phyloP scores from a whole-genome alignment of 345 rosid genomes.

The Acer negundo region DNA sequence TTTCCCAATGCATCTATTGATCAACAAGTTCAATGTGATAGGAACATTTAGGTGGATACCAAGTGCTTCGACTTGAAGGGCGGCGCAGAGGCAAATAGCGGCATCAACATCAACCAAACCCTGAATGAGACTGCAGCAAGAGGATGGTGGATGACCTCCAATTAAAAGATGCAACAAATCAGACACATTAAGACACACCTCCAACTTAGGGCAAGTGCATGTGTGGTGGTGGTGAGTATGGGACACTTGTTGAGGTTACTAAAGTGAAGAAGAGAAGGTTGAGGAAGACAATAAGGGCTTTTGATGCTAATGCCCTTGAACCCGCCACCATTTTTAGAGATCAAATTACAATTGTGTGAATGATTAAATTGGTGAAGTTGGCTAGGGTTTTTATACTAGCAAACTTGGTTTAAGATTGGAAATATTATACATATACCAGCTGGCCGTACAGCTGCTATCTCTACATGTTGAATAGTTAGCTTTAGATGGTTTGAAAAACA shows the following conservation, averaged over 20 bases:
- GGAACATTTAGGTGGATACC: not conserved
- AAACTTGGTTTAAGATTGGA: too few species aligned
- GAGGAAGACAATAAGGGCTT: not conserved
- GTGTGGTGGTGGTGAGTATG: not conserved
- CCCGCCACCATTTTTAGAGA: not conserved
- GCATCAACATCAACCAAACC: not conserved
- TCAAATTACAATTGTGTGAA: not conserved
- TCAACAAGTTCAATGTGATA: not conserved
- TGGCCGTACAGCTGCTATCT: too few species aligned
- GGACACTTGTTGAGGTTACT: not conserved
- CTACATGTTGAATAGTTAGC: too few species aligned
- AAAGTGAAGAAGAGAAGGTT: not conserved
- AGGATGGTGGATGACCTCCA: not conserved
- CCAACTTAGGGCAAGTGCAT: not conserved
- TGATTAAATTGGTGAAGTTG: not conserved
- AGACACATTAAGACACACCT: not conserved
- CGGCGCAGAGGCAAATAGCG: not conserved
- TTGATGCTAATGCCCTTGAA: not conserved
- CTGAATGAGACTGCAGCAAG: not conserved
- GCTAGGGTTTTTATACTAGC: not conserved
- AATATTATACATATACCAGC: too few species aligned
- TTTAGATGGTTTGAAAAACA: too few species aligned
- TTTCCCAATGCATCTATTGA: not conserved
- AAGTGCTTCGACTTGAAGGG: not conserved
- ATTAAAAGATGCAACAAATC: not conserved